phyloP scores from a whole-genome alignment of 371 early-diverging fungal species.

The Mucor saturninus region DNA sequence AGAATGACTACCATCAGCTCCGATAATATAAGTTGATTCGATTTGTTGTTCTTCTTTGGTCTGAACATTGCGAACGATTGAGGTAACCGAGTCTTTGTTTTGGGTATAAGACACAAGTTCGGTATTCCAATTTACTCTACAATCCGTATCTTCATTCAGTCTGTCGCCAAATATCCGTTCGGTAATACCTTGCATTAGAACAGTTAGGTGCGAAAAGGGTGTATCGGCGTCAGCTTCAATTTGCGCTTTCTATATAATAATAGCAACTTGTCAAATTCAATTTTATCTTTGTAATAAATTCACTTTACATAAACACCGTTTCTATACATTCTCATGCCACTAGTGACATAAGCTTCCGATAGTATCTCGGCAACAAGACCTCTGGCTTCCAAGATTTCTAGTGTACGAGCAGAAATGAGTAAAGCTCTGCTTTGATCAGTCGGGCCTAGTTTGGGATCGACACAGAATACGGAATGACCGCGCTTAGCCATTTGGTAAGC shows the following conservation, averaged over 20 bases:
- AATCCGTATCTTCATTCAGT: constrained; percentile 12
- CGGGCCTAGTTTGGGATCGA: constrained; percentile 41
- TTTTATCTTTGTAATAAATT: not conserved
- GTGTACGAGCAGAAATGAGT: constrained; percentile 39
- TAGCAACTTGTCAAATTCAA: not conserved
- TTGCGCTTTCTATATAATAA: constrained; percentile 15
- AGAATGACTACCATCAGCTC: constrained; percentile 52
- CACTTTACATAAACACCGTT: constrained; percentile 30
- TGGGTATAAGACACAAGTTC: constrained; percentile 37
- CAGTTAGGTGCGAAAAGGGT: constrained; percentile 35
- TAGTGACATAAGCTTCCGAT: constrained; percentile 20
- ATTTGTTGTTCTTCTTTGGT: constrained; percentile 16
- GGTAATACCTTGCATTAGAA: constrained; percentile 33
- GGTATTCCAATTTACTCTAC: constrained; percentile 36
- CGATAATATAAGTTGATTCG: constrained; percentile 37
- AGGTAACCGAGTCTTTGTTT: constrained; percentile 29
- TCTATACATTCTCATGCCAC: constrained; percentile 29
- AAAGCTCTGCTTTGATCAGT: constrained; percentile 51
- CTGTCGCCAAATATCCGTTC: constrained; percentile 25
- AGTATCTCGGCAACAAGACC: constrained; percentile 35
- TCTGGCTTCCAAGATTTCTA: constrained; percentile 41
- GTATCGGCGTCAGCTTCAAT: constrained; percentile 33
- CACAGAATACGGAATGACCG: constrained; percentile 45
- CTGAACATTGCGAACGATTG: constrained; percentile 11
- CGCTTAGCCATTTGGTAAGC: constrained; percentile 38